phyloP scores from a whole-genome alignment of 2,329 filamentous ascomycete genomes.

The Fusarium heterosporum region DNA sequence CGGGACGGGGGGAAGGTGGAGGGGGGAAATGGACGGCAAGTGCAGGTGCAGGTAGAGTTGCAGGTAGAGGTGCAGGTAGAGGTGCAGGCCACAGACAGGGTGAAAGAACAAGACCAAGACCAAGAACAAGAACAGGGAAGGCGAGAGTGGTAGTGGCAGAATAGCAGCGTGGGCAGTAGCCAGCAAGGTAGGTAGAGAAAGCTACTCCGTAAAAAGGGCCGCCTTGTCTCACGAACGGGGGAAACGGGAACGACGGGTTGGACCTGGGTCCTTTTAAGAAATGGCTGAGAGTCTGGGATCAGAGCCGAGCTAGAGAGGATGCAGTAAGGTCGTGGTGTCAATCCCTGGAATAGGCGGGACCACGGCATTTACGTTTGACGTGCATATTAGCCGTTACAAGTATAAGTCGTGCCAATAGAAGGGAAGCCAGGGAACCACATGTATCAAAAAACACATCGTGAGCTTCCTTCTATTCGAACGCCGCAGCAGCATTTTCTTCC shows the following conservation, averaged over 20 bases:
- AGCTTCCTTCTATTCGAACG: slow-evolving; percentile 3
- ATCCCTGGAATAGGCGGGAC: neutral
- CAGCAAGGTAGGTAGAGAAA: slow-evolving; percentile 5
- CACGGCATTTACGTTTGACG: slow-evolving; percentile 33
- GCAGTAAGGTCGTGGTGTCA: slow-evolving; percentile 23
- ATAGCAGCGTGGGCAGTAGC: slow-evolving; percentile 1
- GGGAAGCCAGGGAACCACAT: neutral
- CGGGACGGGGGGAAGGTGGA: slow-evolving; percentile 5
- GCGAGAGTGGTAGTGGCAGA: neutral
- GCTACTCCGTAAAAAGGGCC: neutral
- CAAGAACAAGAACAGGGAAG: neutral
- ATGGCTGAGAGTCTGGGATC: slow-evolving; percentile 13
- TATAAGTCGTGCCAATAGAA: slow-evolving; percentile 18
- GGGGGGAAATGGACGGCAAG: slow-evolving; percentile 13
- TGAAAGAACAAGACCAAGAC: too few species aligned
- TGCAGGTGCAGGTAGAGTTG: slow-evolving; percentile 1
- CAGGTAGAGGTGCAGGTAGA: too few species aligned
- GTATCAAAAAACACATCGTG: slow-evolving; percentile 19
- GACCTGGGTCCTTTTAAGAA: slow-evolving; percentile 40
- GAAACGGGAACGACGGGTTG: slow-evolving; percentile 31
- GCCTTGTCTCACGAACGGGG: slow-evolving; percentile 33
- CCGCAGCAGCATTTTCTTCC: neutral
- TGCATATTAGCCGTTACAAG: slow-evolving; percentile 25
- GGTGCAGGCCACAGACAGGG: too few species aligned
- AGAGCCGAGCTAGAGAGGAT: slow-evolving; percentile 20